Conservation (phyloP, 108 stramenopile species). For the Licmophora abbreviata region DNA sequence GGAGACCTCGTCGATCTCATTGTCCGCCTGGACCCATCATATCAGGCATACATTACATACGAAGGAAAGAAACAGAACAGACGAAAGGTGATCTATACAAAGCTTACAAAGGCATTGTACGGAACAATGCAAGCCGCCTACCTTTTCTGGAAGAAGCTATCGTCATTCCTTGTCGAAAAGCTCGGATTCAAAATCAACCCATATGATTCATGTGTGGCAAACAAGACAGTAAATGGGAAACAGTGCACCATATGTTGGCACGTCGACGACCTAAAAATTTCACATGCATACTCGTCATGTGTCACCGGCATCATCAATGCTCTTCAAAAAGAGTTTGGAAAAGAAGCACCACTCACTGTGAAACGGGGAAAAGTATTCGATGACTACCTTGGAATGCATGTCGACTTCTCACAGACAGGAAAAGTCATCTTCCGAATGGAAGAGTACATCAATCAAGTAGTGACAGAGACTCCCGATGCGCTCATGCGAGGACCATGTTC, state of each 20-base stretch:
- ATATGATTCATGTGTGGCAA: conserved; percentile 36
- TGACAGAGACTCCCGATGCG: conserved; percentile 11
- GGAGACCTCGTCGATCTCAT: background rate
- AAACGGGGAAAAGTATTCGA: conserved; percentile 28
- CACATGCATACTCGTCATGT: conserved; percentile 2
- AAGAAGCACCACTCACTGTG: conserved; percentile 11
- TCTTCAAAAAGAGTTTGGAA: conserved; percentile 2
- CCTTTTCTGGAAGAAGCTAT: conserved; percentile 16
- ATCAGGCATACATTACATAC: conserved; percentile 7
- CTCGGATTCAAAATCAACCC: conserved; percentile 28
- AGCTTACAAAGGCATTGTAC: conserved; percentile 23
- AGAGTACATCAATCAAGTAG: conserved; percentile 10
- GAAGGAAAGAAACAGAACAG: no score
- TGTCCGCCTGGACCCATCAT: conserved; percentile 3
- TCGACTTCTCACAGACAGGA: conserved; percentile 10
- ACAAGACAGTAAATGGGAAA: conserved; percentile 20
- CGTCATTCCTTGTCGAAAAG: background rate
- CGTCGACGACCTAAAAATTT: conserved; percentile 21
- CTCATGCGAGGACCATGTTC: conserved; percentile 3
- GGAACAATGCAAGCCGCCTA: conserved; percentile 20
- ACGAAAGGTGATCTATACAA: conserved; percentile 13
- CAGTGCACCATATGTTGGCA: conserved; percentile 30
- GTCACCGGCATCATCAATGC: background rate
- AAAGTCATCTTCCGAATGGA: conserved; percentile 13
- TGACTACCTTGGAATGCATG: conserved; percentile 32